Base-by-base conservation (phyloP, 2,329 filamentous ascomycete species). In the Ophiocordyceps camponoti-floridani region DNA sequence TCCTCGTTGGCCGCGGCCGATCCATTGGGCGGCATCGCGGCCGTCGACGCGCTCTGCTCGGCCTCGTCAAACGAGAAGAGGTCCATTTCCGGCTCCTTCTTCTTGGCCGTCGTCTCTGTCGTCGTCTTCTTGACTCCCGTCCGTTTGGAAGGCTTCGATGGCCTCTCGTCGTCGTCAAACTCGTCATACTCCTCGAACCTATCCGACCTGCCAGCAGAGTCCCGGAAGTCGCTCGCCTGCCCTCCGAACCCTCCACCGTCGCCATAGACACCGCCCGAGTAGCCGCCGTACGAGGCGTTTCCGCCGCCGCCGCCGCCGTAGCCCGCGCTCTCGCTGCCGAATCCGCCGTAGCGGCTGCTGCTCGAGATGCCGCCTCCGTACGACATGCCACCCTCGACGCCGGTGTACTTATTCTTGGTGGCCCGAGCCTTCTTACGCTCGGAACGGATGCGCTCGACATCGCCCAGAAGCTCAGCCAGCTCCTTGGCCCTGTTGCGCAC, bases 181-280 rank as follows among this genome's bases (percentile, higher is more conserved):
- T 98, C 91, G 58, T 98, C 88, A 56, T 98, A 98, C 62, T 95
- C 91, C 53, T 96, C 89, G 53, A 95, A 98, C 51, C 81, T 76
- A 51, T 93, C 87, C 45, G 72, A 68, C 47, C 79, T 67, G 53
- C 68, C 50, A 12, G 53, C 69, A 47, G 75, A 66, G 52, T 84
- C 79, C 47, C 77, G 72, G 64, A 82, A 93, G 44, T 85, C 82
- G 52, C 71, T 75, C 18, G 71, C 62, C 55, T 86, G 77, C 3
- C 88, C 87, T 40, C 88, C 86, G 54, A 94, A 95, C 14, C 88
- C 89, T 49, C 89, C 89, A 19, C 89, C 89, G 56, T 96, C 89
- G n/a, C 89, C 89, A 57, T 91, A 96, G 0, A 98, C 88, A 44
- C 77, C 77, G 12, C 77, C 76, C 40, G 75, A 78, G 52, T 72